Conservation (phyloP, 2,329 filamentous ascomycete species). For the Neopestalotiopsis sp. region DNA sequence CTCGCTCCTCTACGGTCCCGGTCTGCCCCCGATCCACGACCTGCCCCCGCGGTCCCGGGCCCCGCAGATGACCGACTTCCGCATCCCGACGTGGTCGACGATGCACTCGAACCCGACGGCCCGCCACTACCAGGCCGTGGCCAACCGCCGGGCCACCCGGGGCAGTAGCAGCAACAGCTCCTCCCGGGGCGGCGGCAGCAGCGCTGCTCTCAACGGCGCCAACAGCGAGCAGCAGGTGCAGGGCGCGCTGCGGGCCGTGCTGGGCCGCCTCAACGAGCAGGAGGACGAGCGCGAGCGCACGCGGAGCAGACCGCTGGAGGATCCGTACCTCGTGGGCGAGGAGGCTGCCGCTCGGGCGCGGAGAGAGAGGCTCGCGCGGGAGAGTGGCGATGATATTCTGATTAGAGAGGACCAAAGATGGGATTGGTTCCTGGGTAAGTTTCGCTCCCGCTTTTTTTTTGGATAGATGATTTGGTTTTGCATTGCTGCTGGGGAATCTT, state of each 20-base stretch:
- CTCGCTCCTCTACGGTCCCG: constrained; percentile 40
- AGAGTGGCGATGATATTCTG: constrained; percentile 61
- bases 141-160: constrained; percentile 60
- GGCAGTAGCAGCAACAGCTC: constrained; percentile 27
- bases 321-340: constrained; percentile 72
- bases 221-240: constrained; percentile 24
- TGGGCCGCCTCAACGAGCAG: constrained; percentile 28
- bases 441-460: not conserved
- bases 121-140: constrained; percentile 68
- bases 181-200: constrained; percentile 39
- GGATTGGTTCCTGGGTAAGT: constrained; percentile 66
- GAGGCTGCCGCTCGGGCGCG: constrained; percentile 64
- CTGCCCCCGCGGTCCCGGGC: constrained; percentile 40
- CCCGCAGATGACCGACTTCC: constrained; percentile 58
- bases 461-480: not conserved
- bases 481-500: not conserved
- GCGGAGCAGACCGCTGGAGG: constrained; percentile 62
- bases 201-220: constrained; percentile 22
- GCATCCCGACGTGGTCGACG: constrained; percentile 62
- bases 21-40: constrained; percentile 58
- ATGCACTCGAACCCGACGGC: constrained; percentile 57
- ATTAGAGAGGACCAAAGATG: constrained; percentile 63
- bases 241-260: constrained; percentile 31
- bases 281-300: constrained; percentile 23
- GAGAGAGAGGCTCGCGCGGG: constrained; percentile 60